phyloP scores from a whole-genome alignment of 345 rosid species.

The Capsella bursapastoris region DNA sequence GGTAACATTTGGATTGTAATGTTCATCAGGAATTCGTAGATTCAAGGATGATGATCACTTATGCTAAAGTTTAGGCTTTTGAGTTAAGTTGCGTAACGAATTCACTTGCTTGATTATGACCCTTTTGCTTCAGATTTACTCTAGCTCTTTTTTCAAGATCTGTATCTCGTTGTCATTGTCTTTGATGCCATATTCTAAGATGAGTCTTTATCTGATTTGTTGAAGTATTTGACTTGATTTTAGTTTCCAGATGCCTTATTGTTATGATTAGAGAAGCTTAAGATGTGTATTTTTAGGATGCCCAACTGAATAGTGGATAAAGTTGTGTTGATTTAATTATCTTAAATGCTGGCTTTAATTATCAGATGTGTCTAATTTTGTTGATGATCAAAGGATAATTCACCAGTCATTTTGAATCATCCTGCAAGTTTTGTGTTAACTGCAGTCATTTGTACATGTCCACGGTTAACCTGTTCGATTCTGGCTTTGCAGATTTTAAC shows the following conservation, averaged over 20 bases:
- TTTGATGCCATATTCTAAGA: conserved; percentile 1
- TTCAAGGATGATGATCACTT: neutral
- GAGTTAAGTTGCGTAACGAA: neutral
- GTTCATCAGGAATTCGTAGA: neutral
- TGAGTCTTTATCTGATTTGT: neutral
- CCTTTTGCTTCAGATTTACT: conserved; percentile 24
- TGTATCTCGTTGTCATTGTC: neutral
- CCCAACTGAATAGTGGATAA: neutral
- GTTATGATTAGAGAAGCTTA: conserved; percentile 1
- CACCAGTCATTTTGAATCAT: neutral
- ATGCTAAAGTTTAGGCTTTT: conserved; percentile 26
- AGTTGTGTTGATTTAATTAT: neutral
- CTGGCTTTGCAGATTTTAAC: conserved; percentile 27
- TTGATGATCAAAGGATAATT: neutral
- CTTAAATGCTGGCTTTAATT: neutral
- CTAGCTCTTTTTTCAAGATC: neutral
- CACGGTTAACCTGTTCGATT: neutral
- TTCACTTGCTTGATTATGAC: conserved; percentile 19
- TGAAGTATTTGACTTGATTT: conserved; percentile 23
- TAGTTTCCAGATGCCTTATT: neutral
- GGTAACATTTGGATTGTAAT: neutral
- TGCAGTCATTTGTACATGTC: neutral
- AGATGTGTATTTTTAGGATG: neutral
- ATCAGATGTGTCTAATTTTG: neutral
- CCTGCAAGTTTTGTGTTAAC: neutral